Conservation (phyloP, 805 yeast genomes). For the Wickerhamiella galacta region DNA sequence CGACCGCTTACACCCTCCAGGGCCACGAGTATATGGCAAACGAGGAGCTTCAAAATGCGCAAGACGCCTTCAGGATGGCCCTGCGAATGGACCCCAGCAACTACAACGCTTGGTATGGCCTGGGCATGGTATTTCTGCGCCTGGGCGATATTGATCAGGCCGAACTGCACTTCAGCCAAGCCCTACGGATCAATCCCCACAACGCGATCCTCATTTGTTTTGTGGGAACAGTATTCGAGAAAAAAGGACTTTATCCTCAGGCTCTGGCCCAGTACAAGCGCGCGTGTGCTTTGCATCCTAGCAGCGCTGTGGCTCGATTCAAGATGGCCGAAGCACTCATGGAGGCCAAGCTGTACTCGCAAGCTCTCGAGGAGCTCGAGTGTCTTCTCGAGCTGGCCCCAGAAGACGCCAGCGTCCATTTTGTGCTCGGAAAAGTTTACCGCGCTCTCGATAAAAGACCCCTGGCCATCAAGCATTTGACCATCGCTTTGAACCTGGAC, state of each 20-base stretch:
- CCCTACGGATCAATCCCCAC: conserved; percentile 75
- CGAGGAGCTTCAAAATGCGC: conserved; percentile 82
- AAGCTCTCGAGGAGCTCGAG: conserved; percentile 62
- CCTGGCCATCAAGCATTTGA: conserved; percentile 70
- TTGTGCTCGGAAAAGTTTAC: conserved; percentile 72
- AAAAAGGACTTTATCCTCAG: conserved; percentile 43
- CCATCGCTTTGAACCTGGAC: conserved; percentile 77
- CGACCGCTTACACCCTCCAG: conserved; percentile 81
- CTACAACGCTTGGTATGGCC: conserved; percentile 88
- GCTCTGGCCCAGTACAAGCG: conserved; percentile 70
- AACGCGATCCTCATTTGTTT: conserved; percentile 83
- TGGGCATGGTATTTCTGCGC: conserved; percentile 84
- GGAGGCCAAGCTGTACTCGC: conserved; percentile 49
- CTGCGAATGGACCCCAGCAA: conserved; percentile 62
- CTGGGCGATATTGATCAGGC: conserved; percentile 74
- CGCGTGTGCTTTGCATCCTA: conserved; percentile 73
- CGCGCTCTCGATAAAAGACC: conserved; percentile 55
- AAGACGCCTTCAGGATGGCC: conserved; percentile 66
- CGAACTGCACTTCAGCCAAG: conserved; percentile 72
- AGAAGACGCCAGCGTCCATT: conserved; percentile 88
- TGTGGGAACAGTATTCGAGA: conserved; percentile 84
- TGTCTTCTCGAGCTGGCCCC: conserved; percentile 64
- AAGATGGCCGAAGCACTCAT: conserved; percentile 74
- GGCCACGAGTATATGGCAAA: conserved; percentile 84
- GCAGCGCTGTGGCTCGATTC: conserved; percentile 70